Evolutionary conservation across 108 stramenopile genomes (phyloP).

Genomic region (Craspedostauros australis): DNA sequence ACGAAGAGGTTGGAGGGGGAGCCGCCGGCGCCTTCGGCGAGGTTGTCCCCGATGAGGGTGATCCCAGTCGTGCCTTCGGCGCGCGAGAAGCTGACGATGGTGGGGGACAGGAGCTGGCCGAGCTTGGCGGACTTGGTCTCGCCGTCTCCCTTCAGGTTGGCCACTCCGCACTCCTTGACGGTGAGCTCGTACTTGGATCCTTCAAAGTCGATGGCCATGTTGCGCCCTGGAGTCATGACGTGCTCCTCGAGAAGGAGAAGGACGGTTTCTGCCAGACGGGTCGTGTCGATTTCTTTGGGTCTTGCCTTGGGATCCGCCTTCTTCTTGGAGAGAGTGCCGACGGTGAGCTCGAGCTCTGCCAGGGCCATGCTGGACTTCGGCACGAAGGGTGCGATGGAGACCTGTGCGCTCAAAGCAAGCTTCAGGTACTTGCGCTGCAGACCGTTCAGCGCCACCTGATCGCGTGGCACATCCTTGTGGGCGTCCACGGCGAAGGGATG

Average conservation of each 20-base stretch:
- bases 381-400: slow-evolving; percentile 49
- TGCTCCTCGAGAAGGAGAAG: slow-evolving; percentile 65
- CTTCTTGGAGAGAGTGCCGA: slow-evolving; percentile 72
- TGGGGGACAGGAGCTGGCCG: slow-evolving; percentile 64
- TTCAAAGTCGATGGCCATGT: slow-evolving; percentile 84
- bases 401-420: slow-evolving; percentile 42
- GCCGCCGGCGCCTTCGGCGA: slow-evolving; percentile 63
- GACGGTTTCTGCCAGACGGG: slow-evolving; percentile 65
- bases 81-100: slow-evolving; percentile 53
- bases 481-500: slow-evolving; percentile 74
- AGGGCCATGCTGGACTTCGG: slow-evolving; percentile 50
- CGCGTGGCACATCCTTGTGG: slow-evolving; percentile 48
- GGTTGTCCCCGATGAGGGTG: slow-evolving; percentile 44
- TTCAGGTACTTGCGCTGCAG: slow-evolving; percentile 71
- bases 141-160: slow-evolving; percentile 25
- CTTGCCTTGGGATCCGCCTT: slow-evolving; percentile 26
- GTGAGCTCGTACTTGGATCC: slow-evolving; percentile 76
- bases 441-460: slow-evolving; percentile 78
- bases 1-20: slow-evolving; percentile 74
- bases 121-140: slow-evolving; percentile 20
- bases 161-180: slow-evolving; percentile 34
- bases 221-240: slow-evolving; percentile 68
- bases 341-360: slow-evolving; percentile 57
- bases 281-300: slow-evolving; percentile 71
- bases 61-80: slow-evolving; percentile 38